Evolutionary conservation across 2,329 filamentous ascomycete species (phyloP), one percentile per base, ranked within the genome.

Genomic region (Fusarium drepaniforme): DNA sequence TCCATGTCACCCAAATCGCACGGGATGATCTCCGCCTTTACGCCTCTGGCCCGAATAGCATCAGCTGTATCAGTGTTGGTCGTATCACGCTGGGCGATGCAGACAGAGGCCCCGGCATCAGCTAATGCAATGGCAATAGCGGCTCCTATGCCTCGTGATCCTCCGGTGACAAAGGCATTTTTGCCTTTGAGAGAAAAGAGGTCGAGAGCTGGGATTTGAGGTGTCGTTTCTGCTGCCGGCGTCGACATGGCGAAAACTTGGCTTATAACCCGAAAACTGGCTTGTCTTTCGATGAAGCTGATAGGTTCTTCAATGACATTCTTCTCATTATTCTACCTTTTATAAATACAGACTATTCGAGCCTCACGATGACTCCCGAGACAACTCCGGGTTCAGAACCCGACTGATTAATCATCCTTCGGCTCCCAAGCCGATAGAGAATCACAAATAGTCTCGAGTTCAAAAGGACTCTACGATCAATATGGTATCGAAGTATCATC

Each of bases 121-220:
- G 56, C 56, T 9, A 58, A 25, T 2, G 33, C 33, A 58, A 58
- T 58, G 3, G 56, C 33, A 5, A 58, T 38, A 23, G 35, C 56
- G 9, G 56, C 56, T 3, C 56, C 56, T n/a, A 58, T 58, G 7
- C 56, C 56, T n/a, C 56, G 21, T 2, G 56, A 58, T 16, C 33
- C 56, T 12, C 56, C 56, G 9, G 56, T 58, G 56, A 58, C 33
- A n/a, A 58, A 12, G 2, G 33, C 33, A 23, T 37, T 58, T 13
- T 58, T 58, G 21, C 33, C 56, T n/a, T n/a, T 58, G 33, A 38
- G 56, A 18, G 56, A 58, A 58, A 58, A 58, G 30, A 58, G 56
- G 33, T 58, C 15, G 15, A 58, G 21, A 5, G 56, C 15, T 16
- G 56, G 56, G 21, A 23, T 35, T 38, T 58, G 56, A 12, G 56